Evolutionary conservation across 306 rosid species (phyloP).

Genomic region (Urtica urens): DNA sequence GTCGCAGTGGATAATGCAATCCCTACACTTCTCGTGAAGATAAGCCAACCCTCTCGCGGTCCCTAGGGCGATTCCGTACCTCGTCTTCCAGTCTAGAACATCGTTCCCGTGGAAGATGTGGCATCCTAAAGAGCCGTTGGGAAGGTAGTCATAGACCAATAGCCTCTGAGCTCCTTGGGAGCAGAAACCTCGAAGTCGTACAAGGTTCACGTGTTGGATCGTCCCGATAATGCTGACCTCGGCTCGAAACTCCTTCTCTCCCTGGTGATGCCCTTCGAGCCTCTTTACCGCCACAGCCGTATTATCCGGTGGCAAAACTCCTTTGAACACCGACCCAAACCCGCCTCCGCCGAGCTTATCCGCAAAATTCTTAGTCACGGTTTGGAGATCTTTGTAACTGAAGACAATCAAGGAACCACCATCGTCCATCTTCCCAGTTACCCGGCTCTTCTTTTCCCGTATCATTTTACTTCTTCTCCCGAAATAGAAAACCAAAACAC

Average conservation of each 20-base stretch:
- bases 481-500: constrained; percentile 24
- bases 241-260: constrained; percentile 81
- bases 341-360: constrained; percentile 76
- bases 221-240: constrained; percentile 85
- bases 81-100: constrained; percentile 48
- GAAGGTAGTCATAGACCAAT: constrained; percentile 69
- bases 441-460: constrained; percentile 19
- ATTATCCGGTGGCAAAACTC: constrained; percentile 52
- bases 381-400: constrained; percentile 47
- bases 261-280: constrained; percentile 66
- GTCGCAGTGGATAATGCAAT: constrained; percentile 82
- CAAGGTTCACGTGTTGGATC: constrained; percentile 69
- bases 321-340: constrained; percentile 83
- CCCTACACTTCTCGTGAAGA: constrained; percentile 79
- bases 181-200: constrained; percentile 75
- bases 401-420: constrained; percentile 58
- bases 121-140: constrained; percentile 54
- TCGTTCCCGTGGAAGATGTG: constrained; percentile 30
- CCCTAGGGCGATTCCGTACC: constrained; percentile 68
- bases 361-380: constrained; percentile 61
- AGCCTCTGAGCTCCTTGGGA: constrained; percentile 50
- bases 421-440: constrained; percentile 33
- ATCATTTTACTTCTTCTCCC: no score
- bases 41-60: constrained; percentile 68
- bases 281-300: constrained; percentile 65